A percentile compares a stretch with the other conserved stretches of the same genome.
Conservation (phyloP, 208 protist species). For the Leishmania aethiopica region DNA sequence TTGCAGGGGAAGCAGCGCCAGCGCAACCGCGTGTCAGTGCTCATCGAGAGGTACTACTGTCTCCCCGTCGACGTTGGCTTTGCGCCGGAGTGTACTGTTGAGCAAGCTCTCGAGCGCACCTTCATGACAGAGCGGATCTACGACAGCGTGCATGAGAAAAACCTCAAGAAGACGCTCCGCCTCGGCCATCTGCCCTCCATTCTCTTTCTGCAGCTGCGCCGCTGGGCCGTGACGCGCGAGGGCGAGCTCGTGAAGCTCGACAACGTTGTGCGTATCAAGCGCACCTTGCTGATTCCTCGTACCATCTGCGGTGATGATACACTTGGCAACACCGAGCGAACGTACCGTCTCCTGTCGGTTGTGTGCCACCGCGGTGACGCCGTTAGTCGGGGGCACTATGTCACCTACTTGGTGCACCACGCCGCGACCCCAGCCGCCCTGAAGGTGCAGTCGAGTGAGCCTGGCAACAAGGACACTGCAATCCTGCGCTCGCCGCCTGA, state of each 20-base stretch:
- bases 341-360: constrained; percentile 69
- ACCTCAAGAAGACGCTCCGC: constrained; percentile 67
- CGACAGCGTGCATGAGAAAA: constrained; percentile 52
- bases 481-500: constrained; percentile 14
- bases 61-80: constrained; percentile 72
- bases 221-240: constrained; percentile 86
- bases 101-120: constrained; percentile 67
- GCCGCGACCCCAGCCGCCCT: constrained; percentile 37
- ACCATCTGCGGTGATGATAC: constrained; percentile 52
- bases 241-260: constrained; percentile 86
- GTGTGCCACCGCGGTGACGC: constrained; percentile 68
- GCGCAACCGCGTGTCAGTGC: constrained; percentile 57
- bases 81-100: constrained; percentile 61
- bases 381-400: constrained; percentile 74
- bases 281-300: constrained; percentile 58
- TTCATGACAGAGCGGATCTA: constrained; percentile 64
- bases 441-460: constrained; percentile 16
- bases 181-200: constrained; percentile 58
- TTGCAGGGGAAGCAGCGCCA: constrained; percentile 63
- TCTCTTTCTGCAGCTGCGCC: constrained; percentile 75
- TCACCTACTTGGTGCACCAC: constrained; percentile 65
- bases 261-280: constrained; percentile 64
- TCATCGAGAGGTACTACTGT: constrained; percentile 70
- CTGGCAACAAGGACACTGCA: constrained; percentile 4
- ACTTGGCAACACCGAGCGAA: constrained; percentile 45